Conservation (phyloP, 805 yeast species). For the Cephaloascus fragrans region DNA sequence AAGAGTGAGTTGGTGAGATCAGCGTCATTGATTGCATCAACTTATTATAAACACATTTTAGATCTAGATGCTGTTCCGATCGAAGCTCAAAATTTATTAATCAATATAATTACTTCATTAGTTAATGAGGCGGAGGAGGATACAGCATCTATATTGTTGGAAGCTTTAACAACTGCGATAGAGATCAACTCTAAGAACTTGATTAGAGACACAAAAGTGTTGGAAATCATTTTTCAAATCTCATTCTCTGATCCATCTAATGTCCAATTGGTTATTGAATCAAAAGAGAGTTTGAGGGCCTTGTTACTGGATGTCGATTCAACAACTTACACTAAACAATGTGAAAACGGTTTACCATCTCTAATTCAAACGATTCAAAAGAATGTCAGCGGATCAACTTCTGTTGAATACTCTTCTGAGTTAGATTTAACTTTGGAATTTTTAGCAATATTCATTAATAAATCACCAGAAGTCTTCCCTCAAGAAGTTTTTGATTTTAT, state of each 20-base stretch:
- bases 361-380: slow-evolving; percentile 29
- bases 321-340: slow-evolving; percentile 33
- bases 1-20: slow-evolving; percentile 13
- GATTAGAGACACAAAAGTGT: slow-evolving; percentile 19
- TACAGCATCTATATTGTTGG: slow-evolving; percentile 63
- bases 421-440: slow-evolving; percentile 50
- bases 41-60: slow-evolving; percentile 35
- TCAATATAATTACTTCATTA: slow-evolving; percentile 32
- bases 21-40: slow-evolving; percentile 40
- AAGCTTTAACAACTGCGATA: slow-evolving; percentile 52
- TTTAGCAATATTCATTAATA: slow-evolving; percentile 38
- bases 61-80: slow-evolving; percentile 9
- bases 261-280: slow-evolving; percentile 54
- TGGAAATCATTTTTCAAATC: slow-evolving; percentile 50
- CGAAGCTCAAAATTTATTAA: slow-evolving; percentile 6
- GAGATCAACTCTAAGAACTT: slow-evolving; percentile 26
- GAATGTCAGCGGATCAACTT: slow-evolving; percentile 12
- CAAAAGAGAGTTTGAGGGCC: slow-evolving; percentile 58
- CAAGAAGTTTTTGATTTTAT: slow-evolving; percentile 27
- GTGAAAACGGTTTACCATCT: slow-evolving; percentile 44
- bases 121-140: slow-evolving; percentile 68
- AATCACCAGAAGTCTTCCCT: slow-evolving; percentile 30
- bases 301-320: slow-evolving; percentile 39
- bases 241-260: slow-evolving; percentile 71
- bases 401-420: slow-evolving; percentile 48